phyloP scores from a whole-genome alignment of 805 yeast species.

The Brettanomyces sp. region DNA sequence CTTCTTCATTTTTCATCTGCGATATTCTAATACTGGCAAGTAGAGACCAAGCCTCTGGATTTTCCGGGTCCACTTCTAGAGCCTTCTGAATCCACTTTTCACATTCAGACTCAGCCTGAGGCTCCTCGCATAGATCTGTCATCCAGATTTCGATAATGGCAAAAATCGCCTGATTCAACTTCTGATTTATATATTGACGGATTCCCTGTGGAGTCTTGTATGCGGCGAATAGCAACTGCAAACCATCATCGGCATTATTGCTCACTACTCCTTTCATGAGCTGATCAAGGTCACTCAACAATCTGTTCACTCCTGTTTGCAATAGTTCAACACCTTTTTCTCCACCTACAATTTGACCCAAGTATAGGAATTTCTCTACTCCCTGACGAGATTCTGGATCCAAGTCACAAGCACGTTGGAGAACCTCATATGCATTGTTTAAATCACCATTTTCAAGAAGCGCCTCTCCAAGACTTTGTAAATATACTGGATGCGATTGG shows the following conservation, averaged over 20 bases:
- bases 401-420: constrained; percentile 50
- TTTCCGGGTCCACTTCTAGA: constrained; percentile 43
- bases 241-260: constrained; percentile 4
- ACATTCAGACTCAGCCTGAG: constrained; percentile 76
- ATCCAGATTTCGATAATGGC: constrained; percentile 92
- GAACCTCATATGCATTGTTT: constrained; percentile 62
- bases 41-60: constrained; percentile 76
- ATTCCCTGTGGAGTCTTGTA: constrained; percentile 19
- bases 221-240: constrained; percentile 19
- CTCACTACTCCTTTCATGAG: constrained; percentile 1
- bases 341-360: constrained; percentile 90
- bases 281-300: constrained; percentile 30
- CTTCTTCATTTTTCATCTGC: constrained; percentile 70
- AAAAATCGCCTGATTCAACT: constrained; percentile 68
- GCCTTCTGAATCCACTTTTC: constrained; percentile 61
- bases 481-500: constrained; percentile 32
- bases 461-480: constrained; percentile 65
- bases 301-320: constrained; percentile 50
- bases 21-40: constrained; percentile 84
- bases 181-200: constrained; percentile 37
- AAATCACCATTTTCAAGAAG: constrained; percentile 73
- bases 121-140: constrained; percentile 96
- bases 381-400: constrained; percentile 63
- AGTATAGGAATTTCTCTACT: constrained; percentile 75
- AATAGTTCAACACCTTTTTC: constrained; percentile 55